Base-by-base conservation (phyloP, 805 yeast species). In the Starmerella apis region DNA sequence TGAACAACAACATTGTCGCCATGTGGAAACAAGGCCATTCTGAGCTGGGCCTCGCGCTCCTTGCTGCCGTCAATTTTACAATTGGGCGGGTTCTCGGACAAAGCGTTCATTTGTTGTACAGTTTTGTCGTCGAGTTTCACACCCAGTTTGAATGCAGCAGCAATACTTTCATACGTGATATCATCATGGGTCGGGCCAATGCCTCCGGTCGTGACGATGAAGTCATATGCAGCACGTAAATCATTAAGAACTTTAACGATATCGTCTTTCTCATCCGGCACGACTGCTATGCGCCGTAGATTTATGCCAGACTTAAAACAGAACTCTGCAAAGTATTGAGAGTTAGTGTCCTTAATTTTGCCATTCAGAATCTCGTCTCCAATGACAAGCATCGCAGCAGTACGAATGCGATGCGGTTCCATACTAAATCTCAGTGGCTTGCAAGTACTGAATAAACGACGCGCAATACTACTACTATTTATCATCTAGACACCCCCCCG, bases 141-240 rank as follows among this genome's bases (percentile, higher is more conserved):
- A 0, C 74, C 73, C 7, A 83, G 61, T 1, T 65, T 65, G 55
- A 71, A 86, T 7, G 83, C 82, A 56, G 73, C 74, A 1, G 90
- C 85, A n/a, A 86, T 58, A 32, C 84, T 71, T 47, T 77, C 78
- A 63, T 86, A 86, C 0, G 95, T 86, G 53, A 86, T 81, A 63
- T 86, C 96, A 62, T 86, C 95, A 59, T 86, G 94, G 0, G 95
- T 86, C 4, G 94, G 84, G 0, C 96, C 96, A 51, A 86, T 84
- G 19, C 73, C 81, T 28, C 85, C 83, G 48, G 82, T 73, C 0
- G 94, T 84, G 20, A 83, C 75, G 7, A 83, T 73, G 39, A 84
- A 73, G 60, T 83, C 86, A 57, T 78, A 80, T n/a, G 70, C 63
- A 19, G 67, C 56, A n/a, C 77, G 68, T 41, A 80, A 65, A 10